A percentile compares a stretch with the other conserved stretches of the same genome.
These are phyloP conservation scores for Ustilaginoidea virens DNA, from an alignment of 2,329 filamentous ascomycete species.

Conservation along the genomic window DNA sequence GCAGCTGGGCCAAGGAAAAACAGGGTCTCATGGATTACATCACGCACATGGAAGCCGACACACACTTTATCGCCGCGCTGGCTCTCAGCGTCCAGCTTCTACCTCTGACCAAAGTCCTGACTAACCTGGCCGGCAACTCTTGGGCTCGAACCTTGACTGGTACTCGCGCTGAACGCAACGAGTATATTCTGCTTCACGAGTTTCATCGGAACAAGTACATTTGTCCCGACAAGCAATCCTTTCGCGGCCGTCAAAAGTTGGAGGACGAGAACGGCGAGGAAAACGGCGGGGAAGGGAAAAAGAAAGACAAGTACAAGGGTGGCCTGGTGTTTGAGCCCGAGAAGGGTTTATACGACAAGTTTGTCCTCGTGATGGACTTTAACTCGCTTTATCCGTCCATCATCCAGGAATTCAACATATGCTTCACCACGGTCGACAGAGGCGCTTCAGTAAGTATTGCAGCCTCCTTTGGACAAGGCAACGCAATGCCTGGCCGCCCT, in stretches of 20 bases:
- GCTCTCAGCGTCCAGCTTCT: constrained; percentile 83
- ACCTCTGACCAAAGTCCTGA: constrained; percentile 84
- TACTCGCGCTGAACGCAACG: constrained; percentile 92
- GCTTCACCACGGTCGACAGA: constrained; percentile 92
- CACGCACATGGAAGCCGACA: constrained; percentile 86
- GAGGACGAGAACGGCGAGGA: constrained; percentile 59
- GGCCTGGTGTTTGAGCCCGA: constrained; percentile 97
- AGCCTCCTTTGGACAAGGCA: too few species aligned
- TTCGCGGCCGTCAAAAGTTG: constrained; percentile 55
- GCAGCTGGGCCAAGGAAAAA: constrained; percentile 63
- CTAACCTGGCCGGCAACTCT: constrained; percentile 92
- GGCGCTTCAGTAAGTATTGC: constrained; percentile 43
- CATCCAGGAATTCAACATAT: constrained; percentile 98
- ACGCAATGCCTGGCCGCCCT: not conserved
- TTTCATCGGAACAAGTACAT: constrained; percentile 97
- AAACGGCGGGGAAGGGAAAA: constrained; percentile 62
- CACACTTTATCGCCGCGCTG: constrained; percentile 86
- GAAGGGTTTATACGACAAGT: constrained; percentile 95
- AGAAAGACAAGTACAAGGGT: constrained; percentile 98
- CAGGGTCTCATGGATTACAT: constrained; percentile 87
- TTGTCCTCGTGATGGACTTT: constrained; percentile 98
- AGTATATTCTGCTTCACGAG: constrained; percentile 96
- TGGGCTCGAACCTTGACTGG: constrained; percentile 94
- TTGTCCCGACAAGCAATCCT: constrained; percentile 84
- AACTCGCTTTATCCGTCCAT: constrained; percentile 98